phyloP scores from a whole-genome alignment of 1,139 yeast species.

The Candida sanyaensis region DNA sequence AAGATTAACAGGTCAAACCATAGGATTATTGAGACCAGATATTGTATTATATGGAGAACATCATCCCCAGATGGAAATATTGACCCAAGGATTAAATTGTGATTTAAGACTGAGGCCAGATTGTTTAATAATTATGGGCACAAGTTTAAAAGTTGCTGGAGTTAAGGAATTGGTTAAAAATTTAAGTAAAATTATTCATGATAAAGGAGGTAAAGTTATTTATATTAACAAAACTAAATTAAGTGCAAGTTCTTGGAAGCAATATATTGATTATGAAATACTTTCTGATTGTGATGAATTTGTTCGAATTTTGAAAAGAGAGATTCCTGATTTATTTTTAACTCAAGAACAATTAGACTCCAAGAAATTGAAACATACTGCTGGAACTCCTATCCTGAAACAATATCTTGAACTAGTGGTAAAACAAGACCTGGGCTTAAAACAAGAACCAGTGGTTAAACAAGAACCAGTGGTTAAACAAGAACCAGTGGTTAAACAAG shows the following conservation, averaged over 20 bases:
- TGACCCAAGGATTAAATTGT: conserved; percentile 58
- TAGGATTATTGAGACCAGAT: conserved; percentile 72
- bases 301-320: conserved; percentile 53
- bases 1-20: conserved; percentile 49
- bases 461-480: conserved; percentile 7
- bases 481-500: conserved; percentile 8
- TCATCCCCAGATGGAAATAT: conserved; percentile 69
- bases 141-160: conserved; percentile 74
- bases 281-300: conserved; percentile 82
- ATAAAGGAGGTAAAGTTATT: conserved; percentile 59
- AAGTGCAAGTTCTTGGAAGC: conserved; percentile 53
- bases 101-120: conserved; percentile 65
- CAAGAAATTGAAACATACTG: conserved; percentile 34
- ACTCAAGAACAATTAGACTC: conserved; percentile 54
- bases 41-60: conserved; percentile 79
- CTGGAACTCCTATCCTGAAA: background rate
- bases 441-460: background rate
- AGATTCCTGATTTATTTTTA: conserved; percentile 60
- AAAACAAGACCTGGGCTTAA: conserved; percentile 5
- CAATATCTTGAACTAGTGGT: background rate
- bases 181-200: conserved; percentile 60
- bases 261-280: conserved; percentile 69
- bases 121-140: conserved; percentile 69
- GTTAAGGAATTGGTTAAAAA: conserved; percentile 65
- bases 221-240: conserved; percentile 60